Base-by-base conservation (phyloP, 306 rosid species). In the Vachellia pachyceras region DNA sequence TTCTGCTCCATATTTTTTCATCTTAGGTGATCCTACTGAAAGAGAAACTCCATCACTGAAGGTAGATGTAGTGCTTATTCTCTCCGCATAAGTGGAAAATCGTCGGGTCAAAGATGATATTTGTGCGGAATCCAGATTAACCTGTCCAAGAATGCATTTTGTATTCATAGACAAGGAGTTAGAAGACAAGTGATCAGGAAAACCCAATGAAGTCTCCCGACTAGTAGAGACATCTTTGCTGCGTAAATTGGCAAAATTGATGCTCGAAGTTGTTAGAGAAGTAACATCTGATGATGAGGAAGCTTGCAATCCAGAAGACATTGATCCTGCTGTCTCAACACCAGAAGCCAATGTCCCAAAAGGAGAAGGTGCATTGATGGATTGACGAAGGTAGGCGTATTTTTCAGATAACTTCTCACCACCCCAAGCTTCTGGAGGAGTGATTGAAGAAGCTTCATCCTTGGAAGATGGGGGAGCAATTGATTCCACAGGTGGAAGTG, bases 391-490 rank as follows among this genome's bases (percentile, higher is more conserved):
- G 77, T 82, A 89, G 74, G 87, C 57, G 85, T 87, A 90, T 81
- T 92, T 93, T 58, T 96, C 99, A 79, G 95, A 87, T 58, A 87
- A 83, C 87, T 77, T 90, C 94, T 96, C 99, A 37, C 99, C 98
- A 58, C 98, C 99, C 99, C 99, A 96, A 80, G 97, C 94, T 90
- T 96, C 99, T 15, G 99, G 98, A 88, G 98, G 99, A 70, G 99
- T 96, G 85, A 94, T 91, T 70, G 99, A 91, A 76, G 93, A 82
- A 78, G 90, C 94, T 79, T 96, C 98, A 67, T 64, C 90, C 84
- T 88, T 96, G 37, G 97, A 84, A 87, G 97, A 84, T 46, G 90
- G 89, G 80, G 90, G 73, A 79, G 96, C 92, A 81, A 92, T 87
- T 78, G 97, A 89, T 58, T 91, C 98, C 85, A 74, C 83, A 25